Conservation (phyloP, 495 filamentous ascomycete species). For the Hypoxylon fuscum region DNA sequence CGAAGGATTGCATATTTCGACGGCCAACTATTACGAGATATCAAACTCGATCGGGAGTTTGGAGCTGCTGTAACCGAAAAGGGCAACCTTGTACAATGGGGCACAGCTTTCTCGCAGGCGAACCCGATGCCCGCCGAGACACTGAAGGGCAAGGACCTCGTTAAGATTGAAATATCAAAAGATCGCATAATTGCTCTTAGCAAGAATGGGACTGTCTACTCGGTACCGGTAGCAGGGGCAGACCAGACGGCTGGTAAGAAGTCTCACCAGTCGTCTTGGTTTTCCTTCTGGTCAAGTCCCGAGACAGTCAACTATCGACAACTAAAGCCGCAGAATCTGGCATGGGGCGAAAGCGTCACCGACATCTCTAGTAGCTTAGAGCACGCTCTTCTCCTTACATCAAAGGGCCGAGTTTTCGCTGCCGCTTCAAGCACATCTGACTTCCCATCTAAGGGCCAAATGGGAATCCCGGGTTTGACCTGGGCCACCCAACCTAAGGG, state of each 20-base stretch:
- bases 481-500: constrained; percentile 82
- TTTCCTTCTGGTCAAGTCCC: constrained; percentile 77
- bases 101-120: constrained; percentile 70
- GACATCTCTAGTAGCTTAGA: constrained; percentile 80
- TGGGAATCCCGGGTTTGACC: constrained; percentile 82
- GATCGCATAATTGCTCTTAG: constrained; percentile 86
- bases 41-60: constrained; percentile 84
- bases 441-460: constrained; percentile 84
- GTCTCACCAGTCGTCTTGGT: constrained; percentile 64
- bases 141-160: constrained; percentile 81
- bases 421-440: constrained; percentile 78
- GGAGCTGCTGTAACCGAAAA: constrained; percentile 90
- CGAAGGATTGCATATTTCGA: constrained; percentile 85
- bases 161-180: constrained; percentile 73
- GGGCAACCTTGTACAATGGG: constrained; percentile 94
- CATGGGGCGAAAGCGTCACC: constrained; percentile 77
- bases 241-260: constrained; percentile 75
- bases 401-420: constrained; percentile 83
- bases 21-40: constrained; percentile 81
- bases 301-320: constrained; percentile 67
- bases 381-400: constrained; percentile 87
- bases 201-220: constrained; percentile 83
- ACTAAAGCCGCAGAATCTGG: constrained; percentile 71
- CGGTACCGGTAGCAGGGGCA: constrained; percentile 75
- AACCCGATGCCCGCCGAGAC: constrained; percentile 69